These are phyloP conservation scores for Pichia sorboxylosa DNA, from an alignment of 1,139 yeast genomes.

Conservation along the genomic window DNA sequence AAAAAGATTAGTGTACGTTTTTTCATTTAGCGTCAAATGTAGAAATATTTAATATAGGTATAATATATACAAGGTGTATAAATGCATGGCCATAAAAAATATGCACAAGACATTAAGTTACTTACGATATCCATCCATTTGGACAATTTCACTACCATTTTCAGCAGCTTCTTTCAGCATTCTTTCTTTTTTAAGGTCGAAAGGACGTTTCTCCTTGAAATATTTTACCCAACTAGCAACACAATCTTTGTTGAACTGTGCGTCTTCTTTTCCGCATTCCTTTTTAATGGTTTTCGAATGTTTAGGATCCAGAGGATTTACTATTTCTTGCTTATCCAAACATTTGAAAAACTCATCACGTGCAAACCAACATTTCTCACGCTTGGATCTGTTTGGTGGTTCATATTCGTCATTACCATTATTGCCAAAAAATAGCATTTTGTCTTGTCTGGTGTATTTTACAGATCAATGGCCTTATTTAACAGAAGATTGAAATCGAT, in stretches of 20 bases:
- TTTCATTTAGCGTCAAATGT: neutral
- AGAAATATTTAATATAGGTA: neutral
- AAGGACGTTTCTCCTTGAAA: conserved; percentile 55
- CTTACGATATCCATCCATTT: conserved; percentile 18
- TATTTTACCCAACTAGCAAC: conserved; percentile 60
- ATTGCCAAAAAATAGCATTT: neutral
- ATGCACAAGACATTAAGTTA: conserved; percentile 3
- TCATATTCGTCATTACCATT: conserved; percentile 18
- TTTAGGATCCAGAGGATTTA: conserved; percentile 35
- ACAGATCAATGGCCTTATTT: no score
- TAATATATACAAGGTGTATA: neutral
- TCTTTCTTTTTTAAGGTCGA: conserved; percentile 41
- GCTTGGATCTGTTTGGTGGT: conserved; percentile 40
- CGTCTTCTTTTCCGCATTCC: conserved; percentile 34
- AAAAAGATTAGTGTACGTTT: conserved; percentile 26
- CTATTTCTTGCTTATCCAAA: conserved; percentile 40
- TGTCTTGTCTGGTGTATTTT: neutral
- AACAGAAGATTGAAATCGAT: no score
- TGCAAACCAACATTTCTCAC: conserved; percentile 58
- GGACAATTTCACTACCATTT: conserved; percentile 33
- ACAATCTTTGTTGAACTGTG: conserved; percentile 42
- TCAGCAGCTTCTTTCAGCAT: conserved; percentile 43
- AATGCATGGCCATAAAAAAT: neutral
- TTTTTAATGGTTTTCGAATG: conserved; percentile 19
- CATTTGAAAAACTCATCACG: conserved; percentile 51